Percentiles rank a stretch among this genome's conserved stretches.
These are phyloP conservation scores for Beauveria pseudobassiana DNA, from an alignment of 2,329 filamentous ascomycete species.

Conservation along the genomic window DNA sequence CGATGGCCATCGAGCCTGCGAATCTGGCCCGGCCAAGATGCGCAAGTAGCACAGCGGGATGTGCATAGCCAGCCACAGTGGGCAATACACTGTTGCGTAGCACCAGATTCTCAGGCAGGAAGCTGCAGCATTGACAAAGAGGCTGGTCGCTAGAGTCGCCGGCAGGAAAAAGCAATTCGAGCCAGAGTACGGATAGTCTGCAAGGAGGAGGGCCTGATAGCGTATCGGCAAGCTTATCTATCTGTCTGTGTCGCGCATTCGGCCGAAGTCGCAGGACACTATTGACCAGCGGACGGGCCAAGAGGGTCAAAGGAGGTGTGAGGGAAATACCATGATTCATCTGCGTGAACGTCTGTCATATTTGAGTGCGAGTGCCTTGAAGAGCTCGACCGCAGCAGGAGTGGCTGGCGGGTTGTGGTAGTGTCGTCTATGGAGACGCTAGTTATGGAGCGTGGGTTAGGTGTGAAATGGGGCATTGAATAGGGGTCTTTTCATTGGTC, in stretches of 20 bases:
- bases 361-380: too few relatives aligned
- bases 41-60: not conserved
- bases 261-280: not conserved
- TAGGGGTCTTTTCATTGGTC: slow-evolving; percentile 2
- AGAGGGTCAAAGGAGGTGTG: not conserved
- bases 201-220: not conserved
- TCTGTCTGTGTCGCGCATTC: not conserved
- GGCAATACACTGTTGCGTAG: not conserved
- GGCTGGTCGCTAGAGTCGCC: not conserved
- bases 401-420: not conserved
- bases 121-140: not conserved
- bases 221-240: slow-evolving; percentile 6
- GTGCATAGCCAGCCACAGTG: not conserved
- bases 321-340: not conserved
- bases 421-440: not conserved
- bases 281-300: not conserved
- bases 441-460: slow-evolving; percentile 3
- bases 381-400: not conserved
- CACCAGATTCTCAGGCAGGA: not conserved
- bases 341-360: not conserved
- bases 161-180: not conserved
- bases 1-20: not conserved
- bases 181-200: too few relatives aligned
- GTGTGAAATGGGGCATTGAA: not conserved
- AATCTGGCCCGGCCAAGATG: not conserved